These are phyloP conservation scores for Mortierella sp. DNA, from an alignment of 371 early-diverging fungal species.

Conservation along the genomic window DNA sequence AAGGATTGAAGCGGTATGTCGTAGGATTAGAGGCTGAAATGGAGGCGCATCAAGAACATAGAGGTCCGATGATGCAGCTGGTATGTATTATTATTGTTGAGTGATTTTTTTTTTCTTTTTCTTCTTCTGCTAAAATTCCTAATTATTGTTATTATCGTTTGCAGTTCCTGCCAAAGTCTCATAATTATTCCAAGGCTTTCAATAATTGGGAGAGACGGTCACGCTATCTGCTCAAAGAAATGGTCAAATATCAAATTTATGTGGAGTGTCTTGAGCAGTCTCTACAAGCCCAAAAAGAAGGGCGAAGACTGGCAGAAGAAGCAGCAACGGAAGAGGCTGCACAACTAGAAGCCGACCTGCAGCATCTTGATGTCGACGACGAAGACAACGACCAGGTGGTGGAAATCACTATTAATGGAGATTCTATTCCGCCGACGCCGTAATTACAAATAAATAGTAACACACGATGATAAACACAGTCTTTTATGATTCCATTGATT, in stretches of 20 bases:
- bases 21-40: conserved; percentile 59
- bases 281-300: neutral
- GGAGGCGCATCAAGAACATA: conserved; percentile 64
- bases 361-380: conserved; percentile 24
- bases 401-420: neutral
- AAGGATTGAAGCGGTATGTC: conserved; percentile 60
- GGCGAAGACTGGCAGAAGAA: neutral
- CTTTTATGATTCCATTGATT: too few species aligned
- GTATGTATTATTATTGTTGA: conserved; percentile 64
- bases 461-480: too few species aligned
- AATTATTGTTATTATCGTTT: too few species aligned
- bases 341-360: conserved; percentile 9
- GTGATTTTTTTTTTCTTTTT: neutral
- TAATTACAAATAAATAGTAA: too few species aligned
- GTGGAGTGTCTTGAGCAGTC: conserved; percentile 81
- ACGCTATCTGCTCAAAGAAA: conserved; percentile 87
- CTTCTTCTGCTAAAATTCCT: neutral
- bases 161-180: conserved; percentile 72
- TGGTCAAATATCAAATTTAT: conserved; percentile 91
- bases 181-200: conserved; percentile 75
- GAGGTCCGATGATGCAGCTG: conserved; percentile 60
- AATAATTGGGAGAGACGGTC: conserved; percentile 91
- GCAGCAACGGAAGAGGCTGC: neutral
- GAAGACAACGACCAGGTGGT: neutral
- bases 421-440: too few species aligned